Conservation (phyloP, 805 yeast species). For the Geotrichum ghanense region DNA sequence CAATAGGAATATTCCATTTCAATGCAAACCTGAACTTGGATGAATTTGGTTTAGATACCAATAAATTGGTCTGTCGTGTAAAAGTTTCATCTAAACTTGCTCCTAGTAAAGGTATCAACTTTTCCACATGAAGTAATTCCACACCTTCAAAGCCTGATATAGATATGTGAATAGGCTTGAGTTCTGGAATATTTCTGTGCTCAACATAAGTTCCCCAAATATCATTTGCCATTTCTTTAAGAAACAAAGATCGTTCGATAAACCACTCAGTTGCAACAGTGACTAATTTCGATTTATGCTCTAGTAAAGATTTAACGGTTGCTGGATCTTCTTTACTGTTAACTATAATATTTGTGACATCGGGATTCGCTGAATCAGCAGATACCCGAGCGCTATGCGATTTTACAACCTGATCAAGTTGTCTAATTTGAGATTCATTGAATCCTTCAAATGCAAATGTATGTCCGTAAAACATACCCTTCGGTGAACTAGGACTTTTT, state of each 20-base stretch:
- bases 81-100: conserved; percentile 40
- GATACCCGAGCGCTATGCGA: conserved; percentile 35
- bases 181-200: conserved; percentile 21
- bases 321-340: conserved; percentile 20
- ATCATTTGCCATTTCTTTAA: conserved; percentile 38
- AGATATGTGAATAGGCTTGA: conserved; percentile 30
- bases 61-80: conserved; percentile 39
- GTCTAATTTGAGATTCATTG: conserved; percentile 26
- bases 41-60: conserved; percentile 29
- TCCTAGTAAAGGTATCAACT: conserved; percentile 45
- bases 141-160: conserved; percentile 71
- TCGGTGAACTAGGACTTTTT: background rate
- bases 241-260: conserved; percentile 60
- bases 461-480: conserved; percentile 31
- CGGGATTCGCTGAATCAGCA: background rate
- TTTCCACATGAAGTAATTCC: conserved; percentile 58
- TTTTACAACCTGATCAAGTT: conserved; percentile 32
- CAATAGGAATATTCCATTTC: conserved; percentile 28
- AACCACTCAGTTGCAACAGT: conserved; percentile 66
- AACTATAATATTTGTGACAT: conserved; percentile 15
- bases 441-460: conserved; percentile 36
- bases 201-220: conserved; percentile 43
- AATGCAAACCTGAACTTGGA: conserved; percentile 24
- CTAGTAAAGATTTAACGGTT: conserved; percentile 8
- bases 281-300: conserved; percentile 11